Evolutionary conservation across 257 asterid species (phyloP), one percentile per base, ranked within the genome.

Genomic region (Solanum tarijense): DNA sequence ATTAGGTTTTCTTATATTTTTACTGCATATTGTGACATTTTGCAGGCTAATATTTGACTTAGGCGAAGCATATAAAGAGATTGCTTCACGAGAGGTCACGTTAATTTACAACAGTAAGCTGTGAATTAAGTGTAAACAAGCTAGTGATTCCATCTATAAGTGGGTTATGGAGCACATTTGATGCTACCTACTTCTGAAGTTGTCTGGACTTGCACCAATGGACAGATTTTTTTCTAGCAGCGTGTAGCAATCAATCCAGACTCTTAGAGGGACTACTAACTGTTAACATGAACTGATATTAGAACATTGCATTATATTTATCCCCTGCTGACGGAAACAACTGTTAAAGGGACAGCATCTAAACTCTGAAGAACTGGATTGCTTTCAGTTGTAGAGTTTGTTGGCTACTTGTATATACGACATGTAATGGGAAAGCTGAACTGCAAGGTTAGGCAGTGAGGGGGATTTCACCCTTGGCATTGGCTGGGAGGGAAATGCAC

Each of bases 121-220:
- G 69, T 29, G 86, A 5, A 82, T 82, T 10, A 46, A 48, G 69
- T 82, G 86, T 46, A 21, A 8, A 72, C 83, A 11, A 18, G 43
- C 69, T 82, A 48, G 41, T 48, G 69, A 48, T 48, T 29, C 41
- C 31, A 46, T 82, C 69, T 48, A 10, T 82, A 29, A 10, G 62
- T 48, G 41, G 86, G 89, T 31, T 88, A 85, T 65, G n/a, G 93
- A 91, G 86, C 85, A 88, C 58, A 36, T 52, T 46, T 86, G 31
- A 46, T 89, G 16, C 62, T 39, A 72, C 65, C 62, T 39, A 62
- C 85, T 79, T 79, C 62, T 68, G 87, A 20, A 60, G 29, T 81
- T 48, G 69, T 81, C 29, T 20, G 55, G 41, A 81, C 69, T 48
- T 18, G 85, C 69, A 31, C 20, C 41, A 12, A 18, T 31, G 12